Percentiles rank a stretch among this genome's conserved stretches.
Conservation (phyloP, 1,139 yeast genomes). For the Lodderomyces parapsilosis region DNA sequence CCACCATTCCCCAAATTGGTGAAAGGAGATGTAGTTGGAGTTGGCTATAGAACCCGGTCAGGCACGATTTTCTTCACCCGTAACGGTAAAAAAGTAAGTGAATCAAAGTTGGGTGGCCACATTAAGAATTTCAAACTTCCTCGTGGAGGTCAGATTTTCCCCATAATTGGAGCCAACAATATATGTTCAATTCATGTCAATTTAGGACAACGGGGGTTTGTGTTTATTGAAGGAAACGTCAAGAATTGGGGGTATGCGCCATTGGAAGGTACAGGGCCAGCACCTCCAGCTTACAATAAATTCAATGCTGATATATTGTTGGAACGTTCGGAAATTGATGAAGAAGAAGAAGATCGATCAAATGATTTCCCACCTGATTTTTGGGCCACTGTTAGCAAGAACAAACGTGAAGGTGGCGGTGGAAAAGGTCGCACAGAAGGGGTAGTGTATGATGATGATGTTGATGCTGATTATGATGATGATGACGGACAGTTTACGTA, state of each 20-base stretch:
- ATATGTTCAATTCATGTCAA: constrained; percentile 55
- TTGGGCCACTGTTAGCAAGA: constrained; percentile 34
- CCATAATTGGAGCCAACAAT: constrained; percentile 53
- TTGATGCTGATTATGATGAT: constrained; percentile 1
- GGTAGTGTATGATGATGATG: neutral
- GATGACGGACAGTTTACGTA: constrained; percentile 33
- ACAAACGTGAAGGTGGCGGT: constrained; percentile 1
- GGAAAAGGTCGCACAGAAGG: neutral
- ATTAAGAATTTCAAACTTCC: constrained; percentile 44
- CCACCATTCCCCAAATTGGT: constrained; percentile 47
- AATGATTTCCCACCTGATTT: constrained; percentile 59
- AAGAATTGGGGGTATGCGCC: constrained; percentile 69
- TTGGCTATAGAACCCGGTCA: constrained; percentile 59
- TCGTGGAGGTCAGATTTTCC: constrained; percentile 44
- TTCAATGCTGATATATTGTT: constrained; percentile 54
- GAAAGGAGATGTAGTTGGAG: constrained; percentile 66
- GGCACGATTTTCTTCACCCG: constrained; percentile 69
- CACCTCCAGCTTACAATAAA: constrained; percentile 61
- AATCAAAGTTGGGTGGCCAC: constrained; percentile 69
- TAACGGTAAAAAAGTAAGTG: constrained; percentile 67
- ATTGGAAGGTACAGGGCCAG: constrained; percentile 56
- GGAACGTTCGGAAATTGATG: constrained; percentile 55
- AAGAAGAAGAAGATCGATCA: constrained; percentile 41
- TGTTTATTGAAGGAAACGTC: constrained; percentile 58
- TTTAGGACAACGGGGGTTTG: constrained; percentile 58